A percentile compares a stretch with the other conserved stretches of the same genome.
Conservation (phyloP, 306 rosid species). For the Sicyos baderoa region DNA sequence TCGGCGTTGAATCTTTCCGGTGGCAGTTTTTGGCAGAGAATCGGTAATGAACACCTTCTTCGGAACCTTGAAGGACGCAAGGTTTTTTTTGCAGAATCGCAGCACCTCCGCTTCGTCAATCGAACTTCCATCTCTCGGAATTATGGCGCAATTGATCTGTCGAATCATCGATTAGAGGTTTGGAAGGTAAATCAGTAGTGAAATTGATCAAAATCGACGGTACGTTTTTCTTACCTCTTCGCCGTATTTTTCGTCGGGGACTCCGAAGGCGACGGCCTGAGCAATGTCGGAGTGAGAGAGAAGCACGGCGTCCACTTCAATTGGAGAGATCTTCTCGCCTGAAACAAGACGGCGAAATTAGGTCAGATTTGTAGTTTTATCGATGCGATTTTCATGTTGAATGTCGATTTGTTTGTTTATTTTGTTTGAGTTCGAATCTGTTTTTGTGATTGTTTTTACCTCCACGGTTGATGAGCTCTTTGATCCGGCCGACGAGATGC, state of each 20-base stretch:
- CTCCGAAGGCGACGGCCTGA: conserved; percentile 87
- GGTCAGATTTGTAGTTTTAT: background rate
- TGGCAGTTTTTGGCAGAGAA: conserved; percentile 70
- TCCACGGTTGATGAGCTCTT: conserved; percentile 93
- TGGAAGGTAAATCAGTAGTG: background rate
- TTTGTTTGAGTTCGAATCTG: background rate
- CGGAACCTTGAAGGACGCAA: conserved; percentile 74
- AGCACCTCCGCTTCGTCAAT: conserved; percentile 51
- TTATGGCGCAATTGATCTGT: conserved; percentile 76
- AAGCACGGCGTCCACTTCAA: conserved; percentile 80
- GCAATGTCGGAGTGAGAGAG: conserved; percentile 54
- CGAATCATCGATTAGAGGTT: background rate
- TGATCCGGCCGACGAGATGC: conserved; percentile 90
- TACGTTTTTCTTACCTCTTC: conserved; percentile 54
- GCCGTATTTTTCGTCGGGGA: conserved; percentile 77
- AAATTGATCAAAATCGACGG: background rate
- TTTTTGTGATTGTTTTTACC: no score
- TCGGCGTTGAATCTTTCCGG: conserved; percentile 76
- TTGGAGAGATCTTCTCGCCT: conserved; percentile 96
- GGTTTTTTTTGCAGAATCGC: conserved; percentile 60
- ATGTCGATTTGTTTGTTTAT: background rate
- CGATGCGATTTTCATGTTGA: background rate
- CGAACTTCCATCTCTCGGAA: conserved; percentile 57
- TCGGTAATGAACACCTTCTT: conserved; percentile 67
- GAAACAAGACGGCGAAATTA: background rate